Percentiles rank a stretch among this genome's conserved stretches.
Evolutionary conservation across 345 rosid genomes (phyloP).

Genomic region (Leavenworthia alabamica): DNA sequence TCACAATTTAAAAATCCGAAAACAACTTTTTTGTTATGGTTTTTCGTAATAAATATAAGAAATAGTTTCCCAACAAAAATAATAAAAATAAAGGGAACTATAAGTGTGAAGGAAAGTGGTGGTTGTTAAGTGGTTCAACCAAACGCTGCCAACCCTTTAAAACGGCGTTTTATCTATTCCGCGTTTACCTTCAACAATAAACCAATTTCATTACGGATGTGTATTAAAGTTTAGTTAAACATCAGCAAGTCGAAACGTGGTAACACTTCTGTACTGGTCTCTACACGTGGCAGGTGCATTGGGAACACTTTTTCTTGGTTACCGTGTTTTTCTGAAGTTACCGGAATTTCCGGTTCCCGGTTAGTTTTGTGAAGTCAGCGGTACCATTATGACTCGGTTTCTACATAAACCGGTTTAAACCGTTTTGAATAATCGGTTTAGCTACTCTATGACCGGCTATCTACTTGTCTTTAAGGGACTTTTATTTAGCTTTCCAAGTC

Average conservation of each 20-base stretch:
- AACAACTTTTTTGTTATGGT: too few species aligned
- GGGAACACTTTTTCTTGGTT: slow-evolving; percentile 25
- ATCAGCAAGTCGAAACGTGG: slow-evolving; percentile 42
- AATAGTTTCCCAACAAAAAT: slow-evolving; percentile 9
- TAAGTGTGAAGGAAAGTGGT: slow-evolving; percentile 58
- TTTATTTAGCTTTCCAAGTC: slow-evolving; percentile 2
- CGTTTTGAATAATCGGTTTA: background rate
- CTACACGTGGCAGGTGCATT: slow-evolving; percentile 37
- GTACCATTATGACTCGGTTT: slow-evolving; percentile 39
- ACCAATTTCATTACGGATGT: slow-evolving; percentile 14
- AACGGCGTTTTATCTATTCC: slow-evolving; percentile 53
- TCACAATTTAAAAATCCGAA: too few species aligned
- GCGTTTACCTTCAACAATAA: slow-evolving; percentile 39
- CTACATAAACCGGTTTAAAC: slow-evolving; percentile 9
- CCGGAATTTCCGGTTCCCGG: slow-evolving; percentile 32
- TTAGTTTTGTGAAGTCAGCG: slow-evolving; percentile 39
- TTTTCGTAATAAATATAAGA: slow-evolving; percentile 5
- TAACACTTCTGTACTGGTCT: slow-evolving; percentile 2
- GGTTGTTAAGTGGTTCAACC: slow-evolving; percentile 98
- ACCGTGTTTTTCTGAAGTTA: slow-evolving; percentile 33
- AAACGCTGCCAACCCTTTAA: slow-evolving; percentile 66
- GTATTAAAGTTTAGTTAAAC: slow-evolving; percentile 1
- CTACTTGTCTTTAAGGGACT: background rate
- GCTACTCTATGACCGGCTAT: slow-evolving; percentile 4
- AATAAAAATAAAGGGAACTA: slow-evolving; percentile 25